Conservation (phyloP, 495 filamentous ascomycete species). For the Neurospora sp. region DNA sequence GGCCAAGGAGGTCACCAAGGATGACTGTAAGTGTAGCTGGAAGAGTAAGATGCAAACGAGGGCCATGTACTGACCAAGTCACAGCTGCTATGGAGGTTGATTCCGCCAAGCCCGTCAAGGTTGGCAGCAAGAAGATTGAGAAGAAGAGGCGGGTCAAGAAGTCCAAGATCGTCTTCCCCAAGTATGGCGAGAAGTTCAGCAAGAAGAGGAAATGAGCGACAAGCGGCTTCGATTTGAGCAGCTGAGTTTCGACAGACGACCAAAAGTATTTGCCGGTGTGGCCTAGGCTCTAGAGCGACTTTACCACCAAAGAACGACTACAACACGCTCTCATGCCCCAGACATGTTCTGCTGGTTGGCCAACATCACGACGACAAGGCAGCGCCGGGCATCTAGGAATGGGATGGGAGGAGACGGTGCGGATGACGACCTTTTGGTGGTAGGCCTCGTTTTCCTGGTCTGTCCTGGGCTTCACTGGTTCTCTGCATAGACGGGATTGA, state of each 20-base stretch:
- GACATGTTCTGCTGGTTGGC: background rate
- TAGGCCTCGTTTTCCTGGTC: background rate
- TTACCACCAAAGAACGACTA: background rate
- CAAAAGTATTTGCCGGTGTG: background rate
- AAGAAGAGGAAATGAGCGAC: conserved; percentile 30
- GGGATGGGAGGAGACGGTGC: background rate
- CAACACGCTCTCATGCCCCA: background rate
- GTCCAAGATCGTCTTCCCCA: conserved; percentile 43
- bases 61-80: background rate
- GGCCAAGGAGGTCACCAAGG: conserved; percentile 13
- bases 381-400: background rate
- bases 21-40: conserved; percentile 25
- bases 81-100: conserved; percentile 40
- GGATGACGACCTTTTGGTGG: background rate
- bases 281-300: background rate
- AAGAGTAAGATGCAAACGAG: background rate
- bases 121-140: conserved; percentile 27
- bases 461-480: background rate
- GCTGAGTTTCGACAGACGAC: background rate
- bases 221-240: background rate
- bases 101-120: conserved; percentile 23
- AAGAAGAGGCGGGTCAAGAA: conserved; percentile 38
- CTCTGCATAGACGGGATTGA: background rate
- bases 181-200: conserved; percentile 35
- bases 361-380: background rate